Conservation (phyloP, 345 rosid species). For the Raphanus sativus region DNA sequence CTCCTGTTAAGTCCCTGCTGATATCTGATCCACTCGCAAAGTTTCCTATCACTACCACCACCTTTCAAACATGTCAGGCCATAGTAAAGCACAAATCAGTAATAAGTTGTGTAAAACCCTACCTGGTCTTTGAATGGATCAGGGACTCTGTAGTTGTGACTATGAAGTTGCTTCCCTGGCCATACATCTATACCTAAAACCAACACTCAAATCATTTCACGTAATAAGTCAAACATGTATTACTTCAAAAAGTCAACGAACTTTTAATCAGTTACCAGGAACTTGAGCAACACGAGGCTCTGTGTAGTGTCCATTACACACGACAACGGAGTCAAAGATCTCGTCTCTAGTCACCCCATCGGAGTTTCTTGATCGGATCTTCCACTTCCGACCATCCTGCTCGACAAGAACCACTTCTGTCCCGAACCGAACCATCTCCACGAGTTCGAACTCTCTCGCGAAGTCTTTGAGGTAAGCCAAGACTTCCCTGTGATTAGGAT, state of each 20-base stretch:
- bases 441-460: conserved; percentile 58
- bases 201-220: not conserved
- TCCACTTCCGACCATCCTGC: conserved; percentile 49
- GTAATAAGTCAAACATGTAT: not conserved
- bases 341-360: conserved; percentile 31
- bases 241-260: not conserved
- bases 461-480: conserved; percentile 62
- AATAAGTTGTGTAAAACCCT: conserved; percentile 20
- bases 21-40: conserved; percentile 71
- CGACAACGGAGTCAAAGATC: conserved; percentile 69
- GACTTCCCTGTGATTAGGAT: conserved; percentile 75
- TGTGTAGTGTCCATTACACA: conserved; percentile 68
- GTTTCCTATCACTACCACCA: conserved; percentile 67
- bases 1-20: conserved; percentile 58
- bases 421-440: conserved; percentile 61
- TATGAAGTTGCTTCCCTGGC: conserved; percentile 93
- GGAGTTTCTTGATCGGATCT: conserved; percentile 43
- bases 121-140: conserved; percentile 50
- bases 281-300: conserved; percentile 68
- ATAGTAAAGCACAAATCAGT: conserved; percentile 2
- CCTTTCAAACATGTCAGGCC: conserved; percentile 41
- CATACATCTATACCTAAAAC: conserved; percentile 62
- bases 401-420: conserved; percentile 51
- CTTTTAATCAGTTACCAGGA: too few relatives aligned
- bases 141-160: conserved; percentile 80